Conservation (phyloP, 306 rosid species). For the Pachyrhizus erosus region DNA sequence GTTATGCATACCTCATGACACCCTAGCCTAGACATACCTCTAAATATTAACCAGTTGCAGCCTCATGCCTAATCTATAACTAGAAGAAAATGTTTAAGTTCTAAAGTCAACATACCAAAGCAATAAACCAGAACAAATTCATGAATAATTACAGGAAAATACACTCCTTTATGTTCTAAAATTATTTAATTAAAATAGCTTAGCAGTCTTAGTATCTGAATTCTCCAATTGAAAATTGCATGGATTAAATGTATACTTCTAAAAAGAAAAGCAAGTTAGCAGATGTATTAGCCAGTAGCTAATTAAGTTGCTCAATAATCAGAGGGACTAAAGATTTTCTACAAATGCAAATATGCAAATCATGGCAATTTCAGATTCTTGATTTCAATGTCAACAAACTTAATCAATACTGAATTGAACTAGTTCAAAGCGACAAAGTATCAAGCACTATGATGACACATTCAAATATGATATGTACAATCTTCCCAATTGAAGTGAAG, state of each 20-base stretch:
- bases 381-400: no score
- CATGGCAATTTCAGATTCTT: no score
- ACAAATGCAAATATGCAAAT: neutral
- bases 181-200: slow-evolving; percentile 5
- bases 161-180: slow-evolving; percentile 14
- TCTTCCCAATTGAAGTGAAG: slow-evolving; percentile 12
- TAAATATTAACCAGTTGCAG: neutral
- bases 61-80: neutral
- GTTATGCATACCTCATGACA: slow-evolving; percentile 5
- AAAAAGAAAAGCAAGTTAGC: slow-evolving; percentile 19
- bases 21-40: slow-evolving; percentile 27
- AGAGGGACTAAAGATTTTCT: slow-evolving; percentile 1
- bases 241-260: slow-evolving; percentile 14
- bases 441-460: neutral
- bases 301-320: neutral
- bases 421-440: slow-evolving; percentile 13
- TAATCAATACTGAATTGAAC: neutral
- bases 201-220: slow-evolving; percentile 23
- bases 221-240: slow-evolving; percentile 17
- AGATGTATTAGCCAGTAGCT: slow-evolving; percentile 8
- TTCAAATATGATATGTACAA: slow-evolving; percentile 1
- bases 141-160: neutral
- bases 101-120: neutral
- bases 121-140: slow-evolving; percentile 17
- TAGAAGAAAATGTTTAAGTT: slow-evolving; percentile 11